Base-by-base conservation (phyloP, 768 basidiomycete species). In the Pleurotus pulmonarius region DNA sequence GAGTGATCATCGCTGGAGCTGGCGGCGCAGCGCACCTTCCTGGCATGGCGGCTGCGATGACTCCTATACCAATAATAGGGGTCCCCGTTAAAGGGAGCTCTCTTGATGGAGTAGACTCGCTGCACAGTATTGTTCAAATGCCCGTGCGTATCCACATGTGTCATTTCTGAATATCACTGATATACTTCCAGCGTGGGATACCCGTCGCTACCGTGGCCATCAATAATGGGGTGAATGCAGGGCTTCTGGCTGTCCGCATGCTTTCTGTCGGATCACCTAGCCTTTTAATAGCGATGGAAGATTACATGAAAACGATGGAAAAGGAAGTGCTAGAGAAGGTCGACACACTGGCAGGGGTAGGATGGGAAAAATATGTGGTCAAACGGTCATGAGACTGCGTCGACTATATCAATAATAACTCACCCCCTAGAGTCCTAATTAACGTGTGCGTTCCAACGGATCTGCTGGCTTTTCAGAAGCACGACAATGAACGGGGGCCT, bases 61-160 rank as follows among this genome's bases (percentile, higher is more conserved):
- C 94, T 0, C 77, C 86, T 2, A 69, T 98, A 51, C 96, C 97
- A 0, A 93, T 99, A 0, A 83, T 99, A 29, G 96, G 97, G 11
- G 97, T 99, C 0, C 97, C 97, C 2, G 97, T 99, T 56, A 97
- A 94, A 68, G 95, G 92, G 9, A 94, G 92, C 68, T 80, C 86
- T 0, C 77, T 98, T 11, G 95, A 97, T 68, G 97, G 97, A 0
- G 93, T 99, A 1, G 97, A 98, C 71, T 94, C 93, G n/a, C 71
- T 99, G 63, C 86, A 97, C 66, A 94, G 91, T 67, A 98, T 99
- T 61, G 94, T 99, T 7, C 97, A 98, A 73, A 99, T 99, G 97
- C 97, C 97, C 16, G 93, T 94, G 67, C 63, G 91, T 80, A 12
- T 5, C 43, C 29, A 56, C 26, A n/a, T 48, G 9, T 62, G 38